Evolutionary conservation across 2,329 filamentous ascomycete genomes (phyloP), one percentile per base, ranked within the genome.

Genomic region (Aspergillus sp.): DNA sequence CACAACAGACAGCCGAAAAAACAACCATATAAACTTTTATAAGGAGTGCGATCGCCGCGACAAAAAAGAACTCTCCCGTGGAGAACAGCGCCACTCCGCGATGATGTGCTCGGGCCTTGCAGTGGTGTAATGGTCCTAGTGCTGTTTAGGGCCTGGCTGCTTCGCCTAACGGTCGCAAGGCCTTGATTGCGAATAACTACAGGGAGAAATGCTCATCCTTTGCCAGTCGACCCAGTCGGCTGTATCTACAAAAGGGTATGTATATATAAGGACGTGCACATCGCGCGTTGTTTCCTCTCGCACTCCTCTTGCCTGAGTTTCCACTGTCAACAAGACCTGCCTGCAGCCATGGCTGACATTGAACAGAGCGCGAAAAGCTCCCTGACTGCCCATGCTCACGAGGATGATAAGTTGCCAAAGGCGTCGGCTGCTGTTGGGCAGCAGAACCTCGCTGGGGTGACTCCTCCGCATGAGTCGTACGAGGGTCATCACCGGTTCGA

Each of bases 381-480:
- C 11, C 39, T 33, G 3, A 52, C 30, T 19, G 13, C 47, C 2
- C 19, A 24, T 5, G 41, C 54, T 11, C 51, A 45, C 5, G 58
- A 65, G 17, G 59, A 60, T 39, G 46, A 37, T 15, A 48, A 57
- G 27, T 60, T 57, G 1, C 61, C 58, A 5, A 66, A 66, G 54
- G 51, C 15, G 1, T 59, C 61, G 1, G 42, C 61, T n/a, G 56
- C 51, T 17, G 58, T 67, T 13, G 64, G 65, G 37, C 62, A 68
- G 56, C 61, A 66, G 22, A 56, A 73, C 24, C 65, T 73, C 2
- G 56, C 67, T 20, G 60, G 64, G 15, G 62, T 68, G 20, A 51
- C 68, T 44, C 60, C 67, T 22, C 72, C 72, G 3, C 70, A 73
- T 53, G 65, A 69, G 54, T 66, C 66, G 5, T 68, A 63, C 34